These are phyloP conservation scores for Aeminium ludgeri DNA, from an alignment of 495 filamentous ascomycete genomes.

Conservation along the genomic window DNA sequence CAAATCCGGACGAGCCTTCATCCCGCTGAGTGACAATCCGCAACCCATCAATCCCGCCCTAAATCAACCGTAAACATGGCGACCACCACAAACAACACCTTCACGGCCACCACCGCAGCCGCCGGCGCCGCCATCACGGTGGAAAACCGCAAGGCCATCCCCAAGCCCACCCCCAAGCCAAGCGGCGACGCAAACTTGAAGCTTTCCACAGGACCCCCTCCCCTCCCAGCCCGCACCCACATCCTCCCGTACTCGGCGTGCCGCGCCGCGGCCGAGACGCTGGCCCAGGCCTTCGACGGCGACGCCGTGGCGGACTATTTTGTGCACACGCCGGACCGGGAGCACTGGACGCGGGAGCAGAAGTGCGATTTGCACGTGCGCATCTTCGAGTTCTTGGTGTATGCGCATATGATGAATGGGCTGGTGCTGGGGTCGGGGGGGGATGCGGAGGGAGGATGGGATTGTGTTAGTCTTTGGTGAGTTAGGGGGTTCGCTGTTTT, in stretches of 20 bases:
- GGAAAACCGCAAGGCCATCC: constrained; percentile 15
- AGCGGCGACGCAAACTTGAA: constrained; percentile 5
- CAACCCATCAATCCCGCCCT: neutral
- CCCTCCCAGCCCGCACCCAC: constrained; percentile 37
- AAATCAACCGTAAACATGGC: constrained; percentile 23
- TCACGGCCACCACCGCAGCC: constrained; percentile 16
- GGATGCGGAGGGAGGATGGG: no score
- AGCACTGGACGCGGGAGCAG: constrained; percentile 38
- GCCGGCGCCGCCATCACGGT: constrained; percentile 22
- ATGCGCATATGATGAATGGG: constrained; percentile 53
- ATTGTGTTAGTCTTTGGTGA: constrained; percentile 63
- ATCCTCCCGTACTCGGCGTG: constrained; percentile 42
- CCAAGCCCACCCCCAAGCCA: neutral
- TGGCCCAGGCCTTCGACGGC: constrained; percentile 65
- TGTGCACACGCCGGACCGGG: constrained; percentile 46
- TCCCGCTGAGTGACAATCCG: constrained; percentile 4
- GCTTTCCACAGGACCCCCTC: no score
- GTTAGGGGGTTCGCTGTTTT: constrained; percentile 20
- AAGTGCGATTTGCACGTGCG: constrained; percentile 59
- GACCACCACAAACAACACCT: no score
- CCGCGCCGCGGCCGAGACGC: constrained; percentile 45
- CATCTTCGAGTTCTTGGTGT: constrained; percentile 55
- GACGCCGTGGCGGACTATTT: constrained; percentile 58
- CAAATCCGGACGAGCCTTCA: constrained; percentile 14
- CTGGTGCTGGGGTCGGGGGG: constrained; percentile 54